Evolutionary conservation across 2,329 filamentous ascomycete genomes (phyloP).

Genomic region (Monilinia vaccinii-corymbosi): DNA sequence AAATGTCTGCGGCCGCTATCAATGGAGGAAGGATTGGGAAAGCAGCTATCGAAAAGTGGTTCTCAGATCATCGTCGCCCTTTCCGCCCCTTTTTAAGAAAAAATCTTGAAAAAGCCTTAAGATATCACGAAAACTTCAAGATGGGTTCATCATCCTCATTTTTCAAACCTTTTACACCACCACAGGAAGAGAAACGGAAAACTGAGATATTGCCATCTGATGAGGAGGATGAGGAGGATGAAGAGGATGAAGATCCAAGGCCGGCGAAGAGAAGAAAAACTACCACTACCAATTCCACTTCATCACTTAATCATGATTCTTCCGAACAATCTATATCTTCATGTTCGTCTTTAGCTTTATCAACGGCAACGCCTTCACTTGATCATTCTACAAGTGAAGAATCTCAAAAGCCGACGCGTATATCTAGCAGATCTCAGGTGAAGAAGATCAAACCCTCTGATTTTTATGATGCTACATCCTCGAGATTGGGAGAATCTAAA

Average conservation of each 20-base stretch:
- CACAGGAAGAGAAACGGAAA: conserved; percentile 1
- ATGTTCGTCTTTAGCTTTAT: background rate
- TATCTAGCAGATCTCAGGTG: conserved; percentile 8
- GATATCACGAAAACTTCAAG: conserved; percentile 8
- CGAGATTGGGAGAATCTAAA: background rate
- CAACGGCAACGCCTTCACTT: background rate
- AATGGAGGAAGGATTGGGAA: conserved; percentile 15
- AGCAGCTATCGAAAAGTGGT: conserved; percentile 9
- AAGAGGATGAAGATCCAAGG: conserved; percentile 20
- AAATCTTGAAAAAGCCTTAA: conserved; percentile 19
- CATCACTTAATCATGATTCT: background rate
- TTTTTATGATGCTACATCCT: conserved; percentile 14
- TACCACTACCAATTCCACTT: background rate
- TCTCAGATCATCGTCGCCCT: conserved; percentile 5
- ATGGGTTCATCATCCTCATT: conserved; percentile 21
- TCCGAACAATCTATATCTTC: background rate
- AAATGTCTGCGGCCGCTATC: conserved; percentile 17
- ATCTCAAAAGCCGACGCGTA: conserved; percentile 1
- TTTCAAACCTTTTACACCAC: conserved; percentile 3
- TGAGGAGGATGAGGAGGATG: conserved; percentile 23
- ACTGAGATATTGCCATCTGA: conserved; percentile 10
- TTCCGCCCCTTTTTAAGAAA: conserved; percentile 15
- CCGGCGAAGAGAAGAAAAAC: conserved; percentile 23
- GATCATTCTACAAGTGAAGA: conserved; percentile 17
- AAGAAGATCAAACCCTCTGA: conserved; percentile 14